Percentiles rank a stretch among this genome's conserved stretches.
These are phyloP conservation scores for Gilbertella persicaria DNA, from an alignment of 371 early-diverging fungal species.

Conservation along the genomic window DNA sequence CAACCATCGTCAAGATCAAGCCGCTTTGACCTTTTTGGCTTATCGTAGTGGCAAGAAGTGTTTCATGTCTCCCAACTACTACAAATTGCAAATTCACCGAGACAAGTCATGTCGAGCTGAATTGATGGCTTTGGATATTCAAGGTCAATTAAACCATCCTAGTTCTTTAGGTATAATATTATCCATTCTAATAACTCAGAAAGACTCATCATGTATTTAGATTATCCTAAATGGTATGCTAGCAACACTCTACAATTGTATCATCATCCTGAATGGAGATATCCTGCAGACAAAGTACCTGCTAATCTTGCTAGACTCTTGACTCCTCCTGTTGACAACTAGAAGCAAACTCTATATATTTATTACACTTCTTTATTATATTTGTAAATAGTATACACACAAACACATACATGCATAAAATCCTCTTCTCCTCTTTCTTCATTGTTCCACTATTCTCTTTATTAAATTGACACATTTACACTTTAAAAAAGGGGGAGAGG, in stretches of 20 bases:
- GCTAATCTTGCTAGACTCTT: slow-evolving; percentile 20
- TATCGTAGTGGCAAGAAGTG: slow-evolving; percentile 45
- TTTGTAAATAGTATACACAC: too few relatives aligned
- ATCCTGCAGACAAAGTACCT: slow-evolving; percentile 38
- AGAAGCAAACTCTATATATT: too few relatives aligned
- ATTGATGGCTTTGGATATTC: slow-evolving; percentile 30
- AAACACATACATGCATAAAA: too few relatives aligned
- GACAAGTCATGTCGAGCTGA: slow-evolving; percentile 34
- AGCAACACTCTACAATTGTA: slow-evolving; percentile 39
- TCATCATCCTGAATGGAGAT: slow-evolving; percentile 54
- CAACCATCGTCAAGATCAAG: slow-evolving; percentile 72
- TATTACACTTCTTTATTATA: too few relatives aligned
- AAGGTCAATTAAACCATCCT: slow-evolving; percentile 35
- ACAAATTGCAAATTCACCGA: slow-evolving; percentile 40
- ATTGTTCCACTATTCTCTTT: too few relatives aligned
- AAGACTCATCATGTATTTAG: too few relatives aligned
- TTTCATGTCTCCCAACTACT: slow-evolving; percentile 25
- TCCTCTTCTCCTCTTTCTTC: too few relatives aligned
- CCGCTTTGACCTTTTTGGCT: slow-evolving; percentile 59
- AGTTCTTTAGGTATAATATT: slow-evolving; percentile 42
- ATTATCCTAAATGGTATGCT: slow-evolving; percentile 43
- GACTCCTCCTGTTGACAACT: neutral
- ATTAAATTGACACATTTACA: too few relatives aligned
- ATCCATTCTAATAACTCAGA: too few relatives aligned
- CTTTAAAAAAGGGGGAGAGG: too few relatives aligned